A percentile compares a stretch with the other conserved stretches of the same genome.
phyloP scores from a whole-genome alignment of 441 rosid genomes.

The Adansonia madagascariensis region DNA sequence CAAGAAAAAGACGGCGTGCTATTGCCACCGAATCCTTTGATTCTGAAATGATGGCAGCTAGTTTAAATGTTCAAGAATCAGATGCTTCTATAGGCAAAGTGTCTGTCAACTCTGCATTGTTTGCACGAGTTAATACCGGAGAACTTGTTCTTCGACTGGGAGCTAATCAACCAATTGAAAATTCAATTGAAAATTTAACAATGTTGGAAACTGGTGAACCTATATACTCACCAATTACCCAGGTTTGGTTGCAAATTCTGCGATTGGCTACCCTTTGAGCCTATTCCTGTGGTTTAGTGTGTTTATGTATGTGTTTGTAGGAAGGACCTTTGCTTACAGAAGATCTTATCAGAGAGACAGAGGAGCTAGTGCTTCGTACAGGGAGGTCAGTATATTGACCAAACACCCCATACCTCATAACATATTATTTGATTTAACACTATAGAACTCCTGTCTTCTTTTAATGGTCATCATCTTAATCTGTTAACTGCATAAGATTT shows the following conservation, averaged over 20 bases:
- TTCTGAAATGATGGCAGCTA: conserved; percentile 58
- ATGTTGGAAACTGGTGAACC: conserved; percentile 96
- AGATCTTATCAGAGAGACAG: conserved; percentile 93
- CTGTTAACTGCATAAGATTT: neutral
- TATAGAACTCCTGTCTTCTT: neutral
- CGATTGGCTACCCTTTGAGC: conserved; percentile 24
- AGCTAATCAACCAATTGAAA: conserved; percentile 49
- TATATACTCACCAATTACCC: conserved; percentile 76
- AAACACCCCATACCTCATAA: neutral
- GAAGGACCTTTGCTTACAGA: conserved; percentile 94
- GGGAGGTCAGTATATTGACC: conserved; percentile 61
- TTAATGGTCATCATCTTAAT: neutral
- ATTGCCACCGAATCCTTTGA: conserved; percentile 72
- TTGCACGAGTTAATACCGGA: conserved; percentile 64
- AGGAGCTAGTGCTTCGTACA: conserved; percentile 92
- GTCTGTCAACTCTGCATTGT: conserved; percentile 46
- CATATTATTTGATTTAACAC: neutral
- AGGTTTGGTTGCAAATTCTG: conserved; percentile 55
- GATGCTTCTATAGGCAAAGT: conserved; percentile 32
- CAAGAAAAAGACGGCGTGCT: conserved; percentile 64
- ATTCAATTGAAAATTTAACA: conserved; percentile 58
- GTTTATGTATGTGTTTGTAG: conserved; percentile 41
- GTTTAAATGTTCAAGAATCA: conserved; percentile 45
- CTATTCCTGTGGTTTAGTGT: conserved; percentile 29
- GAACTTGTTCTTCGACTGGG: conserved; percentile 85